These are phyloP conservation scores for Ascochyta lentis DNA, from an alignment of 2,329 filamentous ascomycete genomes.

Conservation along the genomic window DNA sequence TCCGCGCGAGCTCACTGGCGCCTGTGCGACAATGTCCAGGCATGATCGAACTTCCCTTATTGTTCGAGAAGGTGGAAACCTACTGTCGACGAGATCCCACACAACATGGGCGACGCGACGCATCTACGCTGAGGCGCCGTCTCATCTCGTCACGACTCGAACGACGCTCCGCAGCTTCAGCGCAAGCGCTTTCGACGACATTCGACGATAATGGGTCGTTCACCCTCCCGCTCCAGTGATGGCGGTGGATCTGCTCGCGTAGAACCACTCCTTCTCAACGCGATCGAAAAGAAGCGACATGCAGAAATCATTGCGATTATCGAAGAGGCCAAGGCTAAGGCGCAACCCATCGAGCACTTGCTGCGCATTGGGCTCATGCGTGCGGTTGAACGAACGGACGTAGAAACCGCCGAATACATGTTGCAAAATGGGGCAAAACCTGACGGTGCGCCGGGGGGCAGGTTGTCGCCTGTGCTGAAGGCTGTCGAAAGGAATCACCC, in stretches of 20 bases:
- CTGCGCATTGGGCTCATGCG: slow-evolving; percentile 47
- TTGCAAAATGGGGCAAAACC: slow-evolving; percentile 44
- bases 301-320: slow-evolving; percentile 45
- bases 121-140: slow-evolving; percentile 10
- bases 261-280: slow-evolving; percentile 46
- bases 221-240: slow-evolving; percentile 46
- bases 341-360: slow-evolving; percentile 43
- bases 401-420: slow-evolving; percentile 40
- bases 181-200: slow-evolving; percentile 4
- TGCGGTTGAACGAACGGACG: slow-evolving; percentile 43
- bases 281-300: slow-evolving; percentile 41
- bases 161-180: slow-evolving; percentile 3
- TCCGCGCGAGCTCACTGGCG: slow-evolving; percentile 17
- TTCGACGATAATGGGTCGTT: slow-evolving; percentile 39
- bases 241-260: slow-evolving; percentile 41
- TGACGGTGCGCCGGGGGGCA: slow-evolving; percentile 41
- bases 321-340: slow-evolving; percentile 41
- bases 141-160: slow-evolving; percentile 15
- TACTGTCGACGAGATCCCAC: slow-evolving; percentile 8
- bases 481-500: slow-evolving; percentile 41
- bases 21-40: slow-evolving; percentile 20
- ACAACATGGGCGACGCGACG: slow-evolving; percentile 17
- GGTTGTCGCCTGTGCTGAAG: slow-evolving; percentile 40
- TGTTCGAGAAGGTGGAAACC: slow-evolving; percentile 2
- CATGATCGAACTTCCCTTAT: slow-evolving; percentile 3